Base-by-base conservation (phyloP, 2,329 filamentous ascomycete species). In the Fusarium caatingaense region DNA sequence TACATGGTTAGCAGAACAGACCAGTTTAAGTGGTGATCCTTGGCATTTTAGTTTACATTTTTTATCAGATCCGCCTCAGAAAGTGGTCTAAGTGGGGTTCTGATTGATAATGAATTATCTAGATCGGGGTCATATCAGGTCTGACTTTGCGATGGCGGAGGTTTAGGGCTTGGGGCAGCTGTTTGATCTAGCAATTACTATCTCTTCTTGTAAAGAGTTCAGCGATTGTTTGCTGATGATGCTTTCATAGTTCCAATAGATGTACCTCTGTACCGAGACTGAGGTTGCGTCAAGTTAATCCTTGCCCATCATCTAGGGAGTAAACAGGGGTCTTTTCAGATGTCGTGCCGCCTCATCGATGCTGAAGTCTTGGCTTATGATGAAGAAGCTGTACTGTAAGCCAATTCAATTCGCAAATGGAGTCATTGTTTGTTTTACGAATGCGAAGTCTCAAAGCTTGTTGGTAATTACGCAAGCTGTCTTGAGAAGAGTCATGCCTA, bases 41-140 rank as follows among this genome's bases (percentile, higher is more conserved):
- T 66, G 69, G 68, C 61, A 68, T 28, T 56, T 64, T 71, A 71
- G 66, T 47, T 44, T 64, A 20, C 47, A 41, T 54, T 60, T 69
- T 69, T 70, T 70, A 70, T 70, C 67, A 71, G 67, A 70, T 70
- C 67, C 67, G 67, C 57, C 49, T 37, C 20, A 21, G 28, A 44
- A 55, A 53, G 54, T 50, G 44, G 63, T 12, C 32, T 20, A 37
- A 60, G 67, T 69, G 67, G 67, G 44, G 47, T 41, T 37, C 51
- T 58, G 67, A 67, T 70, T 70, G 67, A 70, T 68, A 71, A 71
- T 68, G 59, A 37, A 61, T 70, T 53, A 53, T 53, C 49, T 53
- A 42, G 49, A 60, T 64, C 34, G 21, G 49, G 49, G 56, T 27
- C 28, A 60, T 41, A 56, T 27, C 25, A 60, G 37, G 56, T 56